A percentile compares a stretch with the other conserved stretches of the same genome.
These are phyloP conservation scores for Colletotrichum zoysiae DNA, from an alignment of 2,329 filamentous ascomycete species.

Conservation along the genomic window DNA sequence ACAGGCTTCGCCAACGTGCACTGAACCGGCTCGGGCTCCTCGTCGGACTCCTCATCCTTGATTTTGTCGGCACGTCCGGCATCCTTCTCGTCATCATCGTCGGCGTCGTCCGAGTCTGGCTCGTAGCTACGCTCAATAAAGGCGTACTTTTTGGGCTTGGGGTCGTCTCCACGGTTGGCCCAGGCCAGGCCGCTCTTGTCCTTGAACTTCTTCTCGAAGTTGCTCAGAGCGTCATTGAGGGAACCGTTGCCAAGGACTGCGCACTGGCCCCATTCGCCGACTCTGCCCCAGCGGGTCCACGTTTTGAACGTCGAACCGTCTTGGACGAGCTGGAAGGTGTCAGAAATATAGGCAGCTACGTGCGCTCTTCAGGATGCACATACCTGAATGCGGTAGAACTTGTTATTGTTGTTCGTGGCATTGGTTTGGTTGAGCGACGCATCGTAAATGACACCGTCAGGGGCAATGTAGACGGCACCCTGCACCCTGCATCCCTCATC, in stretches of 20 bases:
- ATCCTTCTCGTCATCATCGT: conserved; percentile 57
- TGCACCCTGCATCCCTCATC: conserved; percentile 58
- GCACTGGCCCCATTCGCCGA: conserved; percentile 70
- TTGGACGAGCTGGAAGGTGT: conserved; percentile 36
- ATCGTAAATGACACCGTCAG: conserved; percentile 78
- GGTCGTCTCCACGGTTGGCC: conserved; percentile 64
- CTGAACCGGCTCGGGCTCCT: conserved; percentile 53
- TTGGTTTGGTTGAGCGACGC: conserved; percentile 85
- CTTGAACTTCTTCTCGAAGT: conserved; percentile 73
- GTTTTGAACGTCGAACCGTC: conserved; percentile 59
- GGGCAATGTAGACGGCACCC: conserved; percentile 74
- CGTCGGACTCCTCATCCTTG: conserved; percentile 48
- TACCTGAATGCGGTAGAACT: conserved; percentile 83
- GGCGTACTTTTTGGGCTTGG: conserved; percentile 78
- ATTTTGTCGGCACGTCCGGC: conserved; percentile 42
- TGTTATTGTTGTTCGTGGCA: conserved; percentile 79
- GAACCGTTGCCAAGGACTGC: conserved; percentile 57
- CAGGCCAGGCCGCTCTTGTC: conserved; percentile 71
- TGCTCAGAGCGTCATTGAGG: conserved; percentile 58
- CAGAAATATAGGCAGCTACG: conserved; percentile 21
- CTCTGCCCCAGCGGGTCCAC: conserved; percentile 87
- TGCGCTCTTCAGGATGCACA: conserved; percentile 38
- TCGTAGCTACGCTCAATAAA: conserved; percentile 86
- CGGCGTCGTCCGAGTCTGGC: conserved; percentile 63
- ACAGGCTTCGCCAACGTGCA: conserved; percentile 71